Conservation (phyloP, 768 basidiomycete genomes). For the Lactarius sp. region DNA sequence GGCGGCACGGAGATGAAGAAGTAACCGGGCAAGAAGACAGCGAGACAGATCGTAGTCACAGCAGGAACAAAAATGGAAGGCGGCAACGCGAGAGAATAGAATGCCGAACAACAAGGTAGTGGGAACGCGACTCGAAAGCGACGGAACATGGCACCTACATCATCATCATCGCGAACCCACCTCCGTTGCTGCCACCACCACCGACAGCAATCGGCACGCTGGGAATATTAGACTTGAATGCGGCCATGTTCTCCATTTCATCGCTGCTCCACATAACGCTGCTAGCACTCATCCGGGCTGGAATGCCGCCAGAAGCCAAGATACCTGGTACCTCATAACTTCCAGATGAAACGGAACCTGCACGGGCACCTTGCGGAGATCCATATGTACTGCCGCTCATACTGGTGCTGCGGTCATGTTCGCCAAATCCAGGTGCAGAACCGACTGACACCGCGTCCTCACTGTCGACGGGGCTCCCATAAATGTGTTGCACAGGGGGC, state of each 20-base stretch:
- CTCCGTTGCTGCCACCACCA: constrained; percentile 34
- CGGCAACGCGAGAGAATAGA: background rate
- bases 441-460: constrained; percentile 39
- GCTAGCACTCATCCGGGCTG: constrained; percentile 28
- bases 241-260: constrained; percentile 33
- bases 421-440: constrained; percentile 32
- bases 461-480: constrained; percentile 34
- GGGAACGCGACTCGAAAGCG: too few relatives aligned
- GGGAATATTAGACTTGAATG: constrained; percentile 33
- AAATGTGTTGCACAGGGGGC: constrained; percentile 28
- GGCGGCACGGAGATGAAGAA: constrained; percentile 6
- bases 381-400: constrained; percentile 34
- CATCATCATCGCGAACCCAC: constrained; percentile 40
- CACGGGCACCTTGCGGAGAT: constrained; percentile 31
- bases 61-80: constrained; percentile 6
- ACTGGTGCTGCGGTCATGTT: constrained; percentile 33
- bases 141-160: constrained; percentile 26
- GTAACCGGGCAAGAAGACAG: constrained; percentile 6
- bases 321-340: constrained; percentile 36
- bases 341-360: constrained; percentile 28
- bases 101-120: background rate
- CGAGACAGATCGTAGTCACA: constrained; percentile 6
- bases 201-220: constrained; percentile 36
- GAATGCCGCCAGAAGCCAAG: constrained; percentile 21
- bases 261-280: constrained; percentile 29